Conservation (phyloP, 2,329 filamentous ascomycete species). For the Pyrenophora tritici-repentis region DNA sequence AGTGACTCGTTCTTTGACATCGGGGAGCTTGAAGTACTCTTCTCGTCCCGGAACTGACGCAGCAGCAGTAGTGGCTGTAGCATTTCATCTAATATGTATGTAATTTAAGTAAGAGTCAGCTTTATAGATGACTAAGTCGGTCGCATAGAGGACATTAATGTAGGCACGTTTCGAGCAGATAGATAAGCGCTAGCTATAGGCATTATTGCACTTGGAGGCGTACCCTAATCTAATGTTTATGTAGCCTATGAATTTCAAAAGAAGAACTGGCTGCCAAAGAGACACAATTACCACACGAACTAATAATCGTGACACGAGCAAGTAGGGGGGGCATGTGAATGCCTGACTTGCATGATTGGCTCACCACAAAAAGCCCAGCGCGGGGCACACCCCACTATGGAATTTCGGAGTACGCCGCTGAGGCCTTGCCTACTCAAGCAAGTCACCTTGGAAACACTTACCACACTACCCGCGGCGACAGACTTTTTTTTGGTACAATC, state of each 20-base stretch:
- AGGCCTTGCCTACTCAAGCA: constrained; percentile 14
- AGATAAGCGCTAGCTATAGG: too few relatives aligned
- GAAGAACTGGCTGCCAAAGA: too few relatives aligned
- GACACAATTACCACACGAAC: too few relatives aligned
- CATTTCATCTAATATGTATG: too few relatives aligned
- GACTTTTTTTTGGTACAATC: constrained; percentile 11
- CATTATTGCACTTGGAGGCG: too few relatives aligned
- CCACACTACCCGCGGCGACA: constrained; percentile 12
- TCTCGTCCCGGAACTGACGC: too few relatives aligned
- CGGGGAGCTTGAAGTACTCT: neutral
- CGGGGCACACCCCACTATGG: constrained; percentile 11
- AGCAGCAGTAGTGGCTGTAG: neutral
- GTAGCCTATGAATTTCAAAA: too few relatives aligned
- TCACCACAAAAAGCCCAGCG: constrained; percentile 4
- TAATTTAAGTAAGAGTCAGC: too few relatives aligned
- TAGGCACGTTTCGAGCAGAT: too few relatives aligned
- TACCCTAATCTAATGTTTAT: too few relatives aligned
- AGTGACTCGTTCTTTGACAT: constrained; percentile 5
- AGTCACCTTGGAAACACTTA: constrained; percentile 7
- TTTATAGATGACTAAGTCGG: too few relatives aligned
- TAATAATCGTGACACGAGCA: neutral
- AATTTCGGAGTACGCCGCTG: constrained; percentile 16
- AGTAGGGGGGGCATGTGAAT: neutral
- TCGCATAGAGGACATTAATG: too few relatives aligned
- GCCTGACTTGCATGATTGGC: constrained; percentile 1